Percentiles rank a stretch among this genome's conserved stretches.
Conservation (phyloP, 2,329 filamentous ascomycete genomes). For the Aspergillus ibericus region DNA sequence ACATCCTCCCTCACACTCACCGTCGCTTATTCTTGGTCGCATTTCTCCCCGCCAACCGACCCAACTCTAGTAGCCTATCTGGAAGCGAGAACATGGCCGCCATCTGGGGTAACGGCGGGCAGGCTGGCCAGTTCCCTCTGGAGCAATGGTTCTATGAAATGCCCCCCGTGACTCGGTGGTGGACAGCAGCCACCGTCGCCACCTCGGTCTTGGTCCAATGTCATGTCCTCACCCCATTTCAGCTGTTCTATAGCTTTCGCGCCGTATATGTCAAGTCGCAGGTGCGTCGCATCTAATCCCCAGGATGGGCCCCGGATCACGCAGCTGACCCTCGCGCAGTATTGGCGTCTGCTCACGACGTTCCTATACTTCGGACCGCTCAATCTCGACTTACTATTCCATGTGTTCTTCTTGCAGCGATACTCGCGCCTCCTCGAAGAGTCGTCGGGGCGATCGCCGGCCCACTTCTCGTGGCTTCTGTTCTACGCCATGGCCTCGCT, state of each 20-base stretch:
- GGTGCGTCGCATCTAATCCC: conserved; percentile 56
- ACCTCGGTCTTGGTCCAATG: conserved; percentile 91
- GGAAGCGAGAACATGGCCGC: conserved; percentile 38
- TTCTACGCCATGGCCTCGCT: conserved; percentile 80
- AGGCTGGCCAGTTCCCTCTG: conserved; percentile 68
- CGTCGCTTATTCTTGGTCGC: neutral
- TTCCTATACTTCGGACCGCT: conserved; percentile 98
- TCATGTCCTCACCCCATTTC: conserved; percentile 86
- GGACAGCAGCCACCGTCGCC: conserved; percentile 88
- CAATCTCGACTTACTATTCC: conserved; percentile 90
- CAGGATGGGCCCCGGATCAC: conserved; percentile 2
- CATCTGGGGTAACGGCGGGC: conserved; percentile 46
- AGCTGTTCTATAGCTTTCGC: conserved; percentile 94
- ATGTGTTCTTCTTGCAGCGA: conserved; percentile 96
- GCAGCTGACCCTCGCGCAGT: conserved; percentile 54
- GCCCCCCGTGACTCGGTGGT: conserved; percentile 93
- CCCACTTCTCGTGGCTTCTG: conserved; percentile 92
- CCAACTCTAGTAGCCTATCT: neutral
- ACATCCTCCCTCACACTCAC: neutral
- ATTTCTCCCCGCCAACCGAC: neutral
- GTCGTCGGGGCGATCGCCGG: conserved; percentile 84
- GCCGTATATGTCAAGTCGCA: conserved; percentile 90
- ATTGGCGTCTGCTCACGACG: conserved; percentile 93
- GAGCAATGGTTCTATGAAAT: conserved; percentile 99
- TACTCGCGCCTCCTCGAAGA: conserved; percentile 96